A percentile compares a stretch with the other conserved stretches of the same genome.
Conservation (phyloP, 345 rosid species). For the Euclidium syriacum region DNA sequence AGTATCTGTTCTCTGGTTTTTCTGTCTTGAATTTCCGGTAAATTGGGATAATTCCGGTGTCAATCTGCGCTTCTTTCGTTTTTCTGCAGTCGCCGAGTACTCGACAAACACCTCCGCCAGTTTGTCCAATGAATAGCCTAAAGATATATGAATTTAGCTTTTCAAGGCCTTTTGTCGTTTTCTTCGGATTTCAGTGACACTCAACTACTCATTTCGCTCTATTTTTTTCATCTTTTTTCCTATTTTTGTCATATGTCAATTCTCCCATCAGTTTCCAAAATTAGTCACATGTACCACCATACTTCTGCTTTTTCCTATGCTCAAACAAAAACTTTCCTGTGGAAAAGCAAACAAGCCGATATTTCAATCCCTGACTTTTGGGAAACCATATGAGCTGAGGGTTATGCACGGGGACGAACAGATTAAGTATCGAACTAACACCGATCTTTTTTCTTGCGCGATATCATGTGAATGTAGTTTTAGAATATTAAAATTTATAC, state of each 20-base stretch:
- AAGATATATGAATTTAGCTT: constrained; percentile 2
- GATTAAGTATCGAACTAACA: background rate
- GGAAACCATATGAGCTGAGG: background rate
- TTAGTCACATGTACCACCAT: background rate
- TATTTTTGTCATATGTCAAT: background rate
- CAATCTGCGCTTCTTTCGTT: background rate
- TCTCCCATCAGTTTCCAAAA: background rate
- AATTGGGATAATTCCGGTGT: background rate
- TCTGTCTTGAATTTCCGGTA: background rate
- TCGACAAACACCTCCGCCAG: background rate
- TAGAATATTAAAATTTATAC: background rate
- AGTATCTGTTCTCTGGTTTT: background rate
- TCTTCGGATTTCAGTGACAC: background rate
- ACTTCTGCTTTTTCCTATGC: background rate
- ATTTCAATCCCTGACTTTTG: background rate
- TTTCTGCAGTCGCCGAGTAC: background rate
- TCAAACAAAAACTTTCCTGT: background rate
- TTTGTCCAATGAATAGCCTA: constrained; percentile 8
- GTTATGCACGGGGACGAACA: background rate
- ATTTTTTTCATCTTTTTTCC: background rate
- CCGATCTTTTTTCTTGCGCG: background rate
- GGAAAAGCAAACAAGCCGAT: background rate
- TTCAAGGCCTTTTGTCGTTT: constrained; percentile 20
- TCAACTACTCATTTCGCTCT: background rate
- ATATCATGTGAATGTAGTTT: background rate